These are phyloP conservation scores for Ascoidea tarda DNA, from an alignment of 805 yeast species.

Conservation along the genomic window DNA sequence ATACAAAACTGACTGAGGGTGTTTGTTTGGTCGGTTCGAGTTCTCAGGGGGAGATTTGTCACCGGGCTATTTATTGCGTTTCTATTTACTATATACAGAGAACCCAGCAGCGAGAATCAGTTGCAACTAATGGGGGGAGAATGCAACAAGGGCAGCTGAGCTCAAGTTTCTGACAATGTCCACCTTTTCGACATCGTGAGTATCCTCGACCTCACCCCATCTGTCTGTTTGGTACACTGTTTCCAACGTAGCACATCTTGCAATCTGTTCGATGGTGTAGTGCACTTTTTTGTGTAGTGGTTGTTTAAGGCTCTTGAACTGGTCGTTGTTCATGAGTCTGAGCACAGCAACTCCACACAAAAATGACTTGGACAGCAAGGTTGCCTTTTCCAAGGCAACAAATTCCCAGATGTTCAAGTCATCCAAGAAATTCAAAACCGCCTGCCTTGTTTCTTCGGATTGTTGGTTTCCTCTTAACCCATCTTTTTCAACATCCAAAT, in stretches of 20 bases:
- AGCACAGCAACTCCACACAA: conserved; percentile 50
- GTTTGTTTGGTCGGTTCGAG: no score
- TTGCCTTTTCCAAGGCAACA: conserved; percentile 84
- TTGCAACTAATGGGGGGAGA: conserved; percentile 2
- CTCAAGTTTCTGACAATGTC: conserved; percentile 76
- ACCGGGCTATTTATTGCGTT: no score
- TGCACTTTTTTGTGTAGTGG: conserved; percentile 13
- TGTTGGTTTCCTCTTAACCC: conserved; percentile 79
- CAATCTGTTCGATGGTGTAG: conserved; percentile 51
- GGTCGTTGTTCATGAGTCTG: conserved; percentile 13
- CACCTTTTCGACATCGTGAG: conserved; percentile 93
- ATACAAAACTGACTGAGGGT: no score
- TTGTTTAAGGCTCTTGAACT: conserved; percentile 13
- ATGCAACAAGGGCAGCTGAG: conserved; percentile 54
- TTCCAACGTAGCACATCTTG: conserved; percentile 70
- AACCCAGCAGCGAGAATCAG: no score
- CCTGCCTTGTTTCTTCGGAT: conserved; percentile 36
- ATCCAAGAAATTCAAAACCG: conserved; percentile 53
- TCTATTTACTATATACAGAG: no score
- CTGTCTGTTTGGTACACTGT: conserved; percentile 69
- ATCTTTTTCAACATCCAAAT: conserved; percentile 67
- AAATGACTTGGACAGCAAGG: conserved; percentile 74
- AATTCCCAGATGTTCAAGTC: conserved; percentile 59
- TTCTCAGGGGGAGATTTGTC: no score
- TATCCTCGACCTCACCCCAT: conserved; percentile 99